Base-by-base conservation (phyloP, 1,139 yeast species). In the Lodderomyces pseudojiufengensis region DNA sequence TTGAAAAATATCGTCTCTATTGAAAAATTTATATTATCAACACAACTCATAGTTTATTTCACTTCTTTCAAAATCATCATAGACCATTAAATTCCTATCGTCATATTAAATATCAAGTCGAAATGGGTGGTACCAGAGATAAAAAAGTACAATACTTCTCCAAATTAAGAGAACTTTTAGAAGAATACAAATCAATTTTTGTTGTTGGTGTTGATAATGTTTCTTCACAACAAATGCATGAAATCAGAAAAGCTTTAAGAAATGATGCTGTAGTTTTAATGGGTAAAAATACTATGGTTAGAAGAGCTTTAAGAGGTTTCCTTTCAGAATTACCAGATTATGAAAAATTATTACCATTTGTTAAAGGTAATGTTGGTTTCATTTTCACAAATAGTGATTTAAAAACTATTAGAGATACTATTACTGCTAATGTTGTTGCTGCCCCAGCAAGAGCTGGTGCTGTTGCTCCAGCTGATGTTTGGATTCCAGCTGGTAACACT, bases 391-490 rank as follows among this genome's bases (percentile, higher is more conserved):
- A 92, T 83, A 72, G 69, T 57, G 95, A 94, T 73, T 82, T 92
- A 71, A 84, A 86, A 80, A 70, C 77, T 59, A 76, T 90, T 74
- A 94, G 96, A 79, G 96, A 88, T 54, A 76, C 74, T 50, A 76
- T 92, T 59, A 64, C 84, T 56, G 69, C 85, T 61, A 92, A 94
- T 87, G 92, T 84, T 73, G 97, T 92, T 67, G 96, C 97, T 65
- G 99, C 99, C 62, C 99, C 99, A 73, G 99, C 99, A 62, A 90
- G 90, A 78, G 95, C 98, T 55, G 98, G 98, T 88, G 98, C 97
- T 65, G 67, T 88, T 66, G 97, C 99, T 62, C 98, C 97, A 71
- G 82, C 71, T 68, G 97, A 90, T 64, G 97, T 92, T 63, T 86
- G 81, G 83, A 84, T 92, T 59, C 95, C 95, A 70, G 97, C 97